Evolutionary conservation across 179 eudicot genomes (phyloP).

Genomic region (Nepenthes alata): DNA sequence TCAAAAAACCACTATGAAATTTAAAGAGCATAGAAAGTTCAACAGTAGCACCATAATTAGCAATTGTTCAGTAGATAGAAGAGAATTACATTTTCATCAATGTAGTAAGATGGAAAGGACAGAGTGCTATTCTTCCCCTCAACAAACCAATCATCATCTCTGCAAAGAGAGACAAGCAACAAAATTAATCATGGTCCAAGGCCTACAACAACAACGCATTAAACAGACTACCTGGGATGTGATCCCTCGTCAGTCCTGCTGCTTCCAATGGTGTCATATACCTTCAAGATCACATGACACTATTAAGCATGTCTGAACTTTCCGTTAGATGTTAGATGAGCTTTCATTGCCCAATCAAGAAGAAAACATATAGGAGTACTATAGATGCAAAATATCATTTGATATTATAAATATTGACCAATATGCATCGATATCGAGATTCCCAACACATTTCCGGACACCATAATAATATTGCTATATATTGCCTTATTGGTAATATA

Average conservation of each 20-base stretch:
- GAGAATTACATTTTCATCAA: conserved; percentile 90
- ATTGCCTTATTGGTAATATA: too few species aligned
- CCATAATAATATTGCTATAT: too few species aligned
- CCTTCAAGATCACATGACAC: conserved; percentile 32
- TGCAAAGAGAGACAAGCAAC: conserved; percentile 27
- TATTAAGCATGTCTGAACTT: conserved; percentile 4
- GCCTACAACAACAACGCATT: not conserved
- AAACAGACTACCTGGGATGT: conserved; percentile 36
- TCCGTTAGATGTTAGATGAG: not conserved
- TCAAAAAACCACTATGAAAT: too few species aligned
- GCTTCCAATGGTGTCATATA: conserved; percentile 68
- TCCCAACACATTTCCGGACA: too few species aligned
- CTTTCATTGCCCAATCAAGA: not conserved
- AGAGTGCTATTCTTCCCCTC: conserved; percentile 63
- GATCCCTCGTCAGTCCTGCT: conserved; percentile 51
- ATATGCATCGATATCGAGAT: too few species aligned
- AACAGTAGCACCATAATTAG: too few species aligned
- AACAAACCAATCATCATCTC: conserved; percentile 80
- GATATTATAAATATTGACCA: too few species aligned
- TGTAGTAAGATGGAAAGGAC: conserved; percentile 89
- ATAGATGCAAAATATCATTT: not conserved
- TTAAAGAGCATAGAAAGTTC: too few species aligned
- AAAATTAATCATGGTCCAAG: conserved; percentile 7
- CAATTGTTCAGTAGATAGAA: not conserved
- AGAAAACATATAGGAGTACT: not conserved